Base-by-base conservation (phyloP, 192 early-diverging fungal species). In the Umbelopsis isabellina region DNA sequence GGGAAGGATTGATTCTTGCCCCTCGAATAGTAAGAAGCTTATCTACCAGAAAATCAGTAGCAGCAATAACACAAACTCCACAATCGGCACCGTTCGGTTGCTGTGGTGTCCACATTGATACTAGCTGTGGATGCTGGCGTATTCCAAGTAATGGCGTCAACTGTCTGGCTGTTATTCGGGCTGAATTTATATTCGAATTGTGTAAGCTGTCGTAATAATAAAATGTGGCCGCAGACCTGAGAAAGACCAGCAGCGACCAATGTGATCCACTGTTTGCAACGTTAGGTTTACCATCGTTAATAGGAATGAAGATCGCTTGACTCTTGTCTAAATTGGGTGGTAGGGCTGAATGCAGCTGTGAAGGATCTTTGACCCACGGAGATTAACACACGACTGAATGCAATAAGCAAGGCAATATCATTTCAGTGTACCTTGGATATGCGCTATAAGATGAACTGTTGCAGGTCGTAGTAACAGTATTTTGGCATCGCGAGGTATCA, bases 201-300 rank as follows among this genome's bases (percentile, higher is more conserved):
- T 61, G 52, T 23, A 74, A 46, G n/a, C 66, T 69, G 61, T 74
- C 72, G 44, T 74, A 74, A 44, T 74, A 74, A 37, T 69, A 74
- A 30, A 74, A 74, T 11, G 72, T 22, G 23, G 55, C 47, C 11
- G 33, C 41, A 3, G 58, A 52, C 20, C 48, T 55, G 4, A 74
- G 27, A 41, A 65, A 74, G 5, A 74, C 72, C 20, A 74, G 46
- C 12, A 74, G 22, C 6, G 72, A 74, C 72, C 72, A 74, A 46
- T 74, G 72, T 49, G 72, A 65, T 13, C 72, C 72, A 45, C 72
- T 74, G 9, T 74, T 65, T 16, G 72, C 72, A 21, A 41, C 35
- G n/a, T 48, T 16, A 6, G 72, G 67, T 44, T 49, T 48, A 11
- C 72, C 72, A 51, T 74, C 72, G 45, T 74, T 74, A 21, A 74